Evolutionary conservation across 129 eudicot species (phyloP).

Genomic region (Flaveria brownii): DNA sequence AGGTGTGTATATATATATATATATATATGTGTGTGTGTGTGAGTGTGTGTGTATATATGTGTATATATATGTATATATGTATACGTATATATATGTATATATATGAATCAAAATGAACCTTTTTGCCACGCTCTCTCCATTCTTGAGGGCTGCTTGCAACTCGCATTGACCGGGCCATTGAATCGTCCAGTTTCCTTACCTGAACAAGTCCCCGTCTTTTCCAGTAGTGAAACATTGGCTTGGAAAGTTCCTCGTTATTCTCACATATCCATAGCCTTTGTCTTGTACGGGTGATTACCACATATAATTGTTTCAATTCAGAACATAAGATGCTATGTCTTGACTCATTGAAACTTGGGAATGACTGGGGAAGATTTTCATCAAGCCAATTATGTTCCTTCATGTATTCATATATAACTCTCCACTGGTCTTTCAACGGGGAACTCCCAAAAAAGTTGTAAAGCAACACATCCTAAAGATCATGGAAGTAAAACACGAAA

Average conservation of each 20-base stretch:
- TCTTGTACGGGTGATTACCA: conserved; percentile 82
- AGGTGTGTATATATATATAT: too few species aligned
- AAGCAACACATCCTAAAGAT: conserved; percentile 41
- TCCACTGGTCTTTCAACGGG: conserved; percentile 67
- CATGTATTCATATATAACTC: conserved; percentile 76
- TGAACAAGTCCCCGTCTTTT: conserved; percentile 54
- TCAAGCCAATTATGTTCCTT: conserved; percentile 50
- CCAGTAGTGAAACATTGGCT: conserved; percentile 87
- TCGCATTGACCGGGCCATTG: conserved; percentile 74
- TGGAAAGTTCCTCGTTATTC: conserved; percentile 55
- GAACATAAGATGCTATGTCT: conserved; percentile 69
- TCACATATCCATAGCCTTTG: conserved; percentile 90
- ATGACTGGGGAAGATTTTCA: conserved; percentile 31
- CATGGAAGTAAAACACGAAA: background rate
- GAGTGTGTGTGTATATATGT: too few species aligned
- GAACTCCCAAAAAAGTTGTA: conserved; percentile 86
- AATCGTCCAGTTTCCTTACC: conserved; percentile 57
- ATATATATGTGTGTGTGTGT: too few species aligned
- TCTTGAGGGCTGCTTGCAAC: conserved; percentile 77
- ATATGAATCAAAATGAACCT: conserved; percentile 36
- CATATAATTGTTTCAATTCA: conserved; percentile 75
- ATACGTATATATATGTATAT: too few species aligned
- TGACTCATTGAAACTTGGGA: conserved; percentile 50
- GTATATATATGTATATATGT: too few species aligned
- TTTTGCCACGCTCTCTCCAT: conserved; percentile 71